These are phyloP conservation scores for Vigna hirtella DNA, from an alignment of 306 rosid genomes.

Conservation along the genomic window DNA sequence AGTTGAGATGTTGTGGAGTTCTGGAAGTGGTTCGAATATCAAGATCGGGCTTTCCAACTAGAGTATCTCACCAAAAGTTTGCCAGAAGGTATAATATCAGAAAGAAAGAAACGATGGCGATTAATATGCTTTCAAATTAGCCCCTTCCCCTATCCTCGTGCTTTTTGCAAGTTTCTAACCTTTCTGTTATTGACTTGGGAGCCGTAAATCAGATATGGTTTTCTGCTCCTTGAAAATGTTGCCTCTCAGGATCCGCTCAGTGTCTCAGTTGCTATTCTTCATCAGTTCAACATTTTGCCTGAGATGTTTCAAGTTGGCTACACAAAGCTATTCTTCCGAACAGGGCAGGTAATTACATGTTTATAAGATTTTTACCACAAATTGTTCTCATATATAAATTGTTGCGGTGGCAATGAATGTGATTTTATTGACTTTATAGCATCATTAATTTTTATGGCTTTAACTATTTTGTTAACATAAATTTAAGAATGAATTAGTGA, in stretches of 20 bases:
- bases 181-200: conserved; percentile 41
- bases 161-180: conserved; percentile 36
- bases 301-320: conserved; percentile 99
- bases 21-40: conserved; percentile 98
- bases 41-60: conserved; percentile 97
- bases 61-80: conserved; percentile 96
- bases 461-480: conserved; percentile 20
- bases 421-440: conserved; percentile 8
- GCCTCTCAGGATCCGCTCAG: conserved; percentile 95
- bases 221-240: conserved; percentile 85
- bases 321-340: conserved; percentile 94
- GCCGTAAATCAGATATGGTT: conserved; percentile 82
- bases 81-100: conserved; percentile 72
- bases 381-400: conserved; percentile 31
- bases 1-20: conserved; percentile 97
- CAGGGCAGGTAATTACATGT: conserved; percentile 85
- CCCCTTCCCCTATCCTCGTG: background rate
- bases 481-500: conserved; percentile 24
- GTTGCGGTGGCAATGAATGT: conserved; percentile 4
- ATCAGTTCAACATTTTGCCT: conserved; percentile 92
- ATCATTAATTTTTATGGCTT: conserved; percentile 4
- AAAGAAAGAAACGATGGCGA: conserved; percentile 26
- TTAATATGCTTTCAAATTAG: conserved; percentile 21
- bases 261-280: conserved; percentile 98
- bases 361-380: conserved; percentile 22